phyloP scores from a whole-genome alignment of 306 rosid genomes.

The Mimosa pudica region DNA sequence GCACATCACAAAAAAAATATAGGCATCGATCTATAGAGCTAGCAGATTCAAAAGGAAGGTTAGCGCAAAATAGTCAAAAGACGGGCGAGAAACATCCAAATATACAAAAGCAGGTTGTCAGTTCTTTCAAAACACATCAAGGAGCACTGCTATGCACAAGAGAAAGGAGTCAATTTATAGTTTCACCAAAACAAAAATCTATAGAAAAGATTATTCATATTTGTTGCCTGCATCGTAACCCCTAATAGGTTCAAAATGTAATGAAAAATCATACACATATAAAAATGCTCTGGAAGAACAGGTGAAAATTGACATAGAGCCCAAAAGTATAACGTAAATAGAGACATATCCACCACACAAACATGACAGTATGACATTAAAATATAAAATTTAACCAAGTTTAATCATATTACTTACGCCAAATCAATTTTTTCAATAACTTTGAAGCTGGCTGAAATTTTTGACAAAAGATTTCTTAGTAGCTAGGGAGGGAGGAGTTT shows the following conservation, averaged over 20 bases:
- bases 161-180: background rate
- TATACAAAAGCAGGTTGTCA: background rate
- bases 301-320: background rate
- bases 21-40: background rate
- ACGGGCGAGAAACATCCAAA: background rate
- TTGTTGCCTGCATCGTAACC: background rate
- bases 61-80: background rate
- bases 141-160: background rate
- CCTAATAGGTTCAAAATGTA: background rate
- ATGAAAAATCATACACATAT: no score
- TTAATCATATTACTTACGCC: background rate
- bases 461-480: background rate
- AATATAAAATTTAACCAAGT: no score
- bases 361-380: background rate
- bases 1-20: background rate
- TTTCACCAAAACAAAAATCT: background rate
- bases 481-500: background rate
- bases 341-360: background rate
- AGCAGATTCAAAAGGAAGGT: background rate
- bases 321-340: background rate
- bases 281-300: background rate
- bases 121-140: background rate
- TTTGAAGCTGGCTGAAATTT: background rate
- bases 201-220: no score
- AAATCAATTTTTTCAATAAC: background rate